Percentiles rank a stretch among this genome's conserved stretches.
Evolutionary conservation across 2,329 filamentous ascomycete species (phyloP).

Genomic region (Neonectria coccinea): DNA sequence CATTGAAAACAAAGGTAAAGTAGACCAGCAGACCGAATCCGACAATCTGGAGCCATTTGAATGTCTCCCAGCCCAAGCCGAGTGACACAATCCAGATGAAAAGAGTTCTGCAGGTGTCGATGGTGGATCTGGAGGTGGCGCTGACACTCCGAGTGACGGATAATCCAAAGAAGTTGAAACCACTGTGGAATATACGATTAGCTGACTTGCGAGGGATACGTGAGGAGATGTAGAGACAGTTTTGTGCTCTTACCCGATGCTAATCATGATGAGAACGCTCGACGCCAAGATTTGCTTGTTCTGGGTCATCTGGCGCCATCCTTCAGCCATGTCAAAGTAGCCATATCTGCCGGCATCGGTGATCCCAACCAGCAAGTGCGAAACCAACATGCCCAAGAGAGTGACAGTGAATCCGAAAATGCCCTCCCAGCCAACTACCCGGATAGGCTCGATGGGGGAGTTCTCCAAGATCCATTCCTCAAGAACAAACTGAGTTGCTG

Average conservation of each 20-base stretch:
- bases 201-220: conserved; percentile 11
- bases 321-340: conserved; percentile 91
- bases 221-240: background rate
- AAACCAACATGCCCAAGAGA: conserved; percentile 78
- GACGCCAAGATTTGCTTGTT: conserved; percentile 79
- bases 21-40: conserved; percentile 94
- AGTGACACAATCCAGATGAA: conserved; percentile 99
- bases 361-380: conserved; percentile 82
- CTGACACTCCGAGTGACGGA: conserved; percentile 91
- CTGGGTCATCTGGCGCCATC: conserved; percentile 81
- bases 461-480: conserved; percentile 90
- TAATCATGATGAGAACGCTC: conserved; percentile 94
- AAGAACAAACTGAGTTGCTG: conserved; percentile 93
- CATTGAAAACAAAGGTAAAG: conserved; percentile 96
- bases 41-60: conserved; percentile 95
- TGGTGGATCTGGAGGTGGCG: conserved; percentile 93
- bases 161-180: conserved; percentile 98
- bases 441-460: conserved; percentile 78
- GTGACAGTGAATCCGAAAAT: conserved; percentile 90
- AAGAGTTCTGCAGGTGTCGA: conserved; percentile 95
- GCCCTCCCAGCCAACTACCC: conserved; percentile 96
- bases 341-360: conserved; percentile 80
- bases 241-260: conserved; percentile 79
- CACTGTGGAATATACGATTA: conserved; percentile 62
- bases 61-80: conserved; percentile 93